Conservation (phyloP, 2,329 filamentous ascomycete genomes). For the Purpureocillium lavendulum region DNA sequence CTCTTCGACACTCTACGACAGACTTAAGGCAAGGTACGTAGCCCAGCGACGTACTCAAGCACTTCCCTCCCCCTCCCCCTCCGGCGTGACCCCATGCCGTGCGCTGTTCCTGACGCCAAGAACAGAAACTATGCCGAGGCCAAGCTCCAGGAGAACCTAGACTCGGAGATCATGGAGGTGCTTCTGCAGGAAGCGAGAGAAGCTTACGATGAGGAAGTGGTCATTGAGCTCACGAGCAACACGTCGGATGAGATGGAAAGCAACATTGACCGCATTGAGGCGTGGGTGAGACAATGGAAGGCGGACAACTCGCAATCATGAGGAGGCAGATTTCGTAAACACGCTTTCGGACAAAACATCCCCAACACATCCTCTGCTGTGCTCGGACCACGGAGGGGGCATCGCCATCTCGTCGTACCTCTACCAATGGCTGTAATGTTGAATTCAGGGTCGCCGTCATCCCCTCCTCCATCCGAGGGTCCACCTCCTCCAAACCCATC, state of each 20-base stretch:
- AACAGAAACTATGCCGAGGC: conserved; percentile 68
- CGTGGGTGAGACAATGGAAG: conserved; percentile 80
- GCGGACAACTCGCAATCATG: conserved; percentile 4
- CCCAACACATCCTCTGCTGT: no score
- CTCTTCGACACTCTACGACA: conserved; percentile 74
- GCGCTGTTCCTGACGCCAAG: no score
- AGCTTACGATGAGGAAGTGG: conserved; percentile 76
- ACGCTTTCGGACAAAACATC: no score
- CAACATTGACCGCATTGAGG: conserved; percentile 76
- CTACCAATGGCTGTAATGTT: no score
- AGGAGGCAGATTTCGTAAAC: no score
- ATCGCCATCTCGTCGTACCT: no score
- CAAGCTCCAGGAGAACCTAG: conserved; percentile 93
- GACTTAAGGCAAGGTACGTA: conserved; percentile 60
- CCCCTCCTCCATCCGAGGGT: no score
- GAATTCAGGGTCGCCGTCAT: no score
- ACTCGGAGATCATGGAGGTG: conserved; percentile 96
- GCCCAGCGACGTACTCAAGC: not conserved
- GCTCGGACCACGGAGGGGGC: no score
- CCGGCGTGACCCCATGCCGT: no score
- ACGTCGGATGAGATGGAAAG: conserved; percentile 75
- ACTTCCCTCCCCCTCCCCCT: not conserved
- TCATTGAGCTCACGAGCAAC: conserved; percentile 83
- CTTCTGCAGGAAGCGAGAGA: conserved; percentile 84
- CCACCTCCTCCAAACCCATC: no score